Conservation (phyloP, 176 grass and related monocot species). For the Chloris gayana region DNA sequence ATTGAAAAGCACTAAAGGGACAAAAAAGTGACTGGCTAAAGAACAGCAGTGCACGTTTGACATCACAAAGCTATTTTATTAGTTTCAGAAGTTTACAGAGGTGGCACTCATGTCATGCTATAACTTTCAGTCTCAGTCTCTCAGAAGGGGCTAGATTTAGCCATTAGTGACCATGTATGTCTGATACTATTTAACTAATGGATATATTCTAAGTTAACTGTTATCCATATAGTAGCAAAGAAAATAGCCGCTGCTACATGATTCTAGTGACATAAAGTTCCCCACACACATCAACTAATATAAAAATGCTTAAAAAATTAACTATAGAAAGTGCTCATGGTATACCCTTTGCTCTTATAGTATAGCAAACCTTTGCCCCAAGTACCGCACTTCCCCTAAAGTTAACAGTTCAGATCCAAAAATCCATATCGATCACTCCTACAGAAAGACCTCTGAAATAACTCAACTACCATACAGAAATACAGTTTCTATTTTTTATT, state of each 20-base stretch:
- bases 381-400: neutral
- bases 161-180: neutral
- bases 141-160: conserved; percentile 13
- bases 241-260: neutral
- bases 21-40: neutral
- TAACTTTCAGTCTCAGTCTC: too few relatives aligned
- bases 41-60: neutral
- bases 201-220: neutral
- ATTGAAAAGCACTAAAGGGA: conserved; percentile 12
- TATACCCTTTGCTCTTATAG: neutral
- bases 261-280: neutral
- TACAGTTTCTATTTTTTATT: neutral
- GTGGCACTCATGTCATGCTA: neutral
- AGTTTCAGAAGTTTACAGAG: neutral
- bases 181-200: neutral
- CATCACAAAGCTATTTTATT: neutral
- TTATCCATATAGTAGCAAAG: neutral
- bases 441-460: neutral
- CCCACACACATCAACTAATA: neutral
- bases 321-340: neutral
- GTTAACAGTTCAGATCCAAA: conserved; percentile 11
- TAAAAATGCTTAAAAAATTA: neutral
- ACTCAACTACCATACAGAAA: neutral
- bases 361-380: neutral
- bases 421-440: neutral